Evolutionary conservation across 108 stramenopile species (phyloP), one percentile per base, ranked within the genome.

Genomic region (Nitzschia putrida): DNA sequence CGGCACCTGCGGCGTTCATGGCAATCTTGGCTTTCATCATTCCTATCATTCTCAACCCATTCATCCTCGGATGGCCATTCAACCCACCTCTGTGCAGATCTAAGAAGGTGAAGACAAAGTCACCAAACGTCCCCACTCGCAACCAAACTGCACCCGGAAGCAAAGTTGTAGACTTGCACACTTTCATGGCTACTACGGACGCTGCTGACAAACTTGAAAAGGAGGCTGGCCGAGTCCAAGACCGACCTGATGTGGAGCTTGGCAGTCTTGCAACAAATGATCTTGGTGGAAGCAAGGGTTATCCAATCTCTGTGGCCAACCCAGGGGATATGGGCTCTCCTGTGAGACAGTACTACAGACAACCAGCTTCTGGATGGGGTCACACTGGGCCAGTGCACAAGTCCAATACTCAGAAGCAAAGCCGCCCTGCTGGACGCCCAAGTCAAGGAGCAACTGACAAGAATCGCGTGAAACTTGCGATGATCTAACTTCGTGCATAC

Each of bases 1-100:
- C 71, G 45, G 82, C 71, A 0, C 82, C 82, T 22, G 64, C 82
- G 34, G 24, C 61, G 3, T 66, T 78, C 45, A 60, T 83, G 26
- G 77, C 82, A 8, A 34, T 78, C 25, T 59, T 71, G 55, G 58
- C 70, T 16, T 73, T 79, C 40, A 34, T 78, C 24, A 60, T 74
- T 47, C 82, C 82, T 7, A 76, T 83, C 49, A 57, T 83, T 59
- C 39, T 83, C 23, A 83, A 83, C 61, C 82, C 82, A 4, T 79
- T 53, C 44, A 68, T 79, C n/a, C 66, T 79, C 22, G 82, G 82
- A 20, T 83, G 82, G 81, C 81, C 81, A 20, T 82, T 82, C 61
- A 53, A 72, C 25, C 72, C 72, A 37, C 66, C 68, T 25, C 51
- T 56, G 7, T 57, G 65, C 0, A 40, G 66, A 6, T 21, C 23